These are phyloP conservation scores for Sporothrix globosa DNA, from an alignment of 2,329 filamentous ascomycete species.

Conservation along the genomic window DNA sequence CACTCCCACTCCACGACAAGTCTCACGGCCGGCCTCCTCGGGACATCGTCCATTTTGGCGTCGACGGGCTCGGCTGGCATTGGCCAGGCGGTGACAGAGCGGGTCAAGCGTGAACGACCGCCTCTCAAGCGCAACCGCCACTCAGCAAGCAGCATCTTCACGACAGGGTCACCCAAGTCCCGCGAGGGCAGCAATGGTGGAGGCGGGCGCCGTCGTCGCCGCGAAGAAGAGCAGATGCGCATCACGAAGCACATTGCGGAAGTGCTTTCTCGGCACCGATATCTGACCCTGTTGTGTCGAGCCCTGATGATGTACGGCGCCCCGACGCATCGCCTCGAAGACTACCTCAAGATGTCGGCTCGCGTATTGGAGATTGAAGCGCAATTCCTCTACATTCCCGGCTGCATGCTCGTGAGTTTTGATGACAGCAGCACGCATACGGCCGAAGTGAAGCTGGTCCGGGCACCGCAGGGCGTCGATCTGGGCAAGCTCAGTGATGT, in stretches of 20 bases:
- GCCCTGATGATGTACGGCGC: conserved; percentile 89
- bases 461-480: conserved; percentile 69
- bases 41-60: conserved; percentile 58
- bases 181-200: conserved; percentile 31
- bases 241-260: conserved; percentile 65
- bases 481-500: conserved; percentile 73
- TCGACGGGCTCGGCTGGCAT: conserved; percentile 51
- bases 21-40: conserved; percentile 55
- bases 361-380: conserved; percentile 86
- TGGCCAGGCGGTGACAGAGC: conserved; percentile 51
- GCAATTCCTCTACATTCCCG: conserved; percentile 87
- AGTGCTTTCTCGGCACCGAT: conserved; percentile 78
- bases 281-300: conserved; percentile 80
- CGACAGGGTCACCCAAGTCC: conserved; percentile 29
- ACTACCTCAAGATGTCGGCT: conserved; percentile 89
- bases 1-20: conserved; percentile 39
- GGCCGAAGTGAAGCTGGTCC: conserved; percentile 77
- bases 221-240: conserved; percentile 43
- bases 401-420: conserved; percentile 94
- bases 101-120: conserved; percentile 47
- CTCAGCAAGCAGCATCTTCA: conserved; percentile 32
- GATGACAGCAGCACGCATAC: conserved; percentile 74
- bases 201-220: conserved; percentile 34
- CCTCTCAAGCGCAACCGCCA: conserved; percentile 35
- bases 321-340: conserved; percentile 86